These are phyloP conservation scores for Eimeria sp. DNA, from an alignment of 169 alveolate species.

Conservation along the genomic window DNA sequence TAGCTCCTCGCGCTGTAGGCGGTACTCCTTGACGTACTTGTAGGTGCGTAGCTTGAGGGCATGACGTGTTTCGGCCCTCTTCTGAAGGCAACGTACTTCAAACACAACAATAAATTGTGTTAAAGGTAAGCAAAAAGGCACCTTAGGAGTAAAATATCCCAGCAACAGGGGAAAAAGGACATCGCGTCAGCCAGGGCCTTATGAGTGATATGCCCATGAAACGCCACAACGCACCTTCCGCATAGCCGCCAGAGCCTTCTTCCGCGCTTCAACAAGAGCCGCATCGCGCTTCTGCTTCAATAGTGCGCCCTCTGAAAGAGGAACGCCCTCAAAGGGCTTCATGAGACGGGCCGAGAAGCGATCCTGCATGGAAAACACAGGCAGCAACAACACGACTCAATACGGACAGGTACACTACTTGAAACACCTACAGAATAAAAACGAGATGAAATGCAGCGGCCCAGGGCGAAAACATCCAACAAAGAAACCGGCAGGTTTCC, in stretches of 20 bases:
- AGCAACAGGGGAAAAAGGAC: neutral
- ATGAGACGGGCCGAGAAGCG: conserved; percentile 76
- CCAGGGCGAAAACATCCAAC: neutral
- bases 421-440: neutral
- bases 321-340: conserved; percentile 82
- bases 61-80: conserved; percentile 73
- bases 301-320: conserved; percentile 84
- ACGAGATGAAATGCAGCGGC: neutral
- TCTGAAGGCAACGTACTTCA: conserved; percentile 19
- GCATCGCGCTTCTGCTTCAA: conserved; percentile 83
- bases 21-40: conserved; percentile 85
- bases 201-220: neutral
- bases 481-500: neutral
- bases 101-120: neutral
- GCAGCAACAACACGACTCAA: neutral
- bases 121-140: too few species aligned
- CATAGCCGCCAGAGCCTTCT: conserved; percentile 78
- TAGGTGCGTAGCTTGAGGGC: conserved; percentile 85
- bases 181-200: neutral
- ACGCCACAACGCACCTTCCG: conserved; percentile 39
- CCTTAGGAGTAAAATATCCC: too few species aligned
- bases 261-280: conserved; percentile 78
- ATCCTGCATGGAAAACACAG: conserved; percentile 37
- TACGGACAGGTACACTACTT: neutral
- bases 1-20: conserved; percentile 74